These are phyloP conservation scores for Pleurotus sapidus DNA, from an alignment of 768 basidiomycete species.

Conservation along the genomic window DNA sequence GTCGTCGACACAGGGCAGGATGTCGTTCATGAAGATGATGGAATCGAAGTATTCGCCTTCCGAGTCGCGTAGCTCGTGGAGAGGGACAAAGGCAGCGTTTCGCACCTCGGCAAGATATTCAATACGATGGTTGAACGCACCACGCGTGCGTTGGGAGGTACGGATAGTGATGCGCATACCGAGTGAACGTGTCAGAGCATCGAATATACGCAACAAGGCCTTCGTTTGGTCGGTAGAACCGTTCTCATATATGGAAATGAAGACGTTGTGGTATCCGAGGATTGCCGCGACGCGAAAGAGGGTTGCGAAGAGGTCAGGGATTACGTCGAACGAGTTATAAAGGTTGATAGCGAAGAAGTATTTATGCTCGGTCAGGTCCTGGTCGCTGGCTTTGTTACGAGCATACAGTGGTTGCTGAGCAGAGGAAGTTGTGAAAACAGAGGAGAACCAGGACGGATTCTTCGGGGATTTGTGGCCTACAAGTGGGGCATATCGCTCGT, in stretches of 20 bases:
- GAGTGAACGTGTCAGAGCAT: constrained; percentile 84
- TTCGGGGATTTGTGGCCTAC: constrained; percentile 71
- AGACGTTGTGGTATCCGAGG: constrained; percentile 97
- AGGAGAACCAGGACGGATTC: constrained; percentile 57
- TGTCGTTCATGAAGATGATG: constrained; percentile 99
- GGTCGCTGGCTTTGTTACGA: constrained; percentile 33
- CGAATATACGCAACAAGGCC: constrained; percentile 92
- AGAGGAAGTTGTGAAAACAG: constrained; percentile 31
- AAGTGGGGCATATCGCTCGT: constrained; percentile 81
- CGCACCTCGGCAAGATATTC: constrained; percentile 99
- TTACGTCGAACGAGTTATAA: constrained; percentile 98
- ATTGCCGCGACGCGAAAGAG: constrained; percentile 92
- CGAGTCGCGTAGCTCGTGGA: constrained; percentile 89
- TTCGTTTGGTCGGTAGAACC: constrained; percentile 99
- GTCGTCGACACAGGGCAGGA: constrained; percentile 97
- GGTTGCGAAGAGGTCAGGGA: constrained; percentile 95
- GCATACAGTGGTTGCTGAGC: constrained; percentile 16
- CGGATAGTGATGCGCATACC: constrained; percentile 93
- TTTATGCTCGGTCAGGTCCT: constrained; percentile 75
- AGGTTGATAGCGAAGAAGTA: constrained; percentile 99
- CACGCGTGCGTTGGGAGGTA: constrained; percentile 88
- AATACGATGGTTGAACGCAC: constrained; percentile 98
- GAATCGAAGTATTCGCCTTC: constrained; percentile 95
- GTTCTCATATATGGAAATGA: constrained; percentile 98
- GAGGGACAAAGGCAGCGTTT: constrained; percentile 93